phyloP scores from a whole-genome alignment of 352 stramenopile genomes.

The Thalassiosira hispida region DNA sequence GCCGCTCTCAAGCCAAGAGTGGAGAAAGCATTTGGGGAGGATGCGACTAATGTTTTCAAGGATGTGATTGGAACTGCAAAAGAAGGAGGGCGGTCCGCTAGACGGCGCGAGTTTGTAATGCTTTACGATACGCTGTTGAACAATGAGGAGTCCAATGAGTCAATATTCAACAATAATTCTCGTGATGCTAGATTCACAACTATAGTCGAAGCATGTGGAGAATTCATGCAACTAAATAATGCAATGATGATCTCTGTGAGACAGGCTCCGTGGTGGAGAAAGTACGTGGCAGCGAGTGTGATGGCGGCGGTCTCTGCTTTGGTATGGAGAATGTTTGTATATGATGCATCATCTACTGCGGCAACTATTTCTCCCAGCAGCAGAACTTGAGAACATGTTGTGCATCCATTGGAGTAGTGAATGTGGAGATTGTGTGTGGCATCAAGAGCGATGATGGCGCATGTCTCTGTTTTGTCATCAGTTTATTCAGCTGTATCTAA shows the following conservation, averaged over 20 bases:
- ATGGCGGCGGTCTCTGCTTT: conserved; percentile 18
- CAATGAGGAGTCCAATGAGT: background rate
- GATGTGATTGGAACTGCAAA: conserved; percentile 30
- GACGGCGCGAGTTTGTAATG: conserved; percentile 39
- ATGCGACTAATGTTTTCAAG: conserved; percentile 43
- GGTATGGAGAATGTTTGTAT: conserved; percentile 2
- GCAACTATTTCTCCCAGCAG: too few relatives aligned
- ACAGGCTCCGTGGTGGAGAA: conserved; percentile 48
- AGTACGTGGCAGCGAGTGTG: conserved; percentile 26
- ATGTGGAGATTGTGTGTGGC: too few relatives aligned
- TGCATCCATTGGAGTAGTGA: too few relatives aligned
- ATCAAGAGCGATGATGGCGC: too few relatives aligned
- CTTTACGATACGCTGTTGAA: conserved; percentile 38
- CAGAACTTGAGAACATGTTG: too few relatives aligned
- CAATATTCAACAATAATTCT: background rate
- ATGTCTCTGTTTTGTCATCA: too few relatives aligned
- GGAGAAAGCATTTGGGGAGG: conserved; percentile 42
- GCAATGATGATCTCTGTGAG: conserved; percentile 47
- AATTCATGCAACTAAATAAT: conserved; percentile 61
- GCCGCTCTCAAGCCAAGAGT: conserved; percentile 45
- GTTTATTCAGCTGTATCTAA: too few relatives aligned
- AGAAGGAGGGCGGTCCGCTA: conserved; percentile 7
- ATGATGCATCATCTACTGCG: too few relatives aligned
- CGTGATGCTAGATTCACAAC: conserved; percentile 9
- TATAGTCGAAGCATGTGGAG: conserved; percentile 32